Base-by-base conservation (phyloP, 1,139 yeast species). In the Candida freyschussii region DNA sequence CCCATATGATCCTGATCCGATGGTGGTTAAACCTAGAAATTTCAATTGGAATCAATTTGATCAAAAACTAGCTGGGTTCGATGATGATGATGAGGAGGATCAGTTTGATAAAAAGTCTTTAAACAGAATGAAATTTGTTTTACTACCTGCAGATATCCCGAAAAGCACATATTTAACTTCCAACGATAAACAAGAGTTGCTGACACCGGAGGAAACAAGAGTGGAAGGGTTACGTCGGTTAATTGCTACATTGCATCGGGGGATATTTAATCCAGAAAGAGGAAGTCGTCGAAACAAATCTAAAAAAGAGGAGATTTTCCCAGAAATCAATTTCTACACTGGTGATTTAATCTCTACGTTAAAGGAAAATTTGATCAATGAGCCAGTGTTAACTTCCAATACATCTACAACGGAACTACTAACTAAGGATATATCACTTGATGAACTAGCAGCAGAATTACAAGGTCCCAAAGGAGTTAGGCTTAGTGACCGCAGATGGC, bases 11-110 rank as follows among this genome's bases (percentile, higher is more conserved):
- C 69, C 80, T 7, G 78, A 77, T 44, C 73, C 78, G 4, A 62
- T 74, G 13, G 71, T 72, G 34, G 66, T 65, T 5, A 64, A 65
- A 27, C 70, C 83, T 2, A 60, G 73, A 26, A 65, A 67, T 13
- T 73, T 77, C 42, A 87, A 89, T 43, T 93, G 98, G 98, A 89
- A 89, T 49, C 82, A 80, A 43, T 68, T 87, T 41, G 99, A 93
- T 59, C 96, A 87, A 53, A 70, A 75, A 17, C 59, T 91, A 16
- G 96, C 97, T 1, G 98, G 98, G 0, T 85, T 81, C 55, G 87
- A 81, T 23, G 95, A 85, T 48, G 72, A 76, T 2, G 63, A 70
- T 9, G 49, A 39, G 7, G 94, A 83, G 48, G 69, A 74, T 2
- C 94, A 83, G 10, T 11, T 17, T 47, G 71, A 75, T 1, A 63